A percentile compares a stretch with the other conserved stretches of the same genome.
Evolutionary conservation across 768 basidiomycete species (phyloP).

Genomic region (Amanita pseudoporphyria): DNA sequence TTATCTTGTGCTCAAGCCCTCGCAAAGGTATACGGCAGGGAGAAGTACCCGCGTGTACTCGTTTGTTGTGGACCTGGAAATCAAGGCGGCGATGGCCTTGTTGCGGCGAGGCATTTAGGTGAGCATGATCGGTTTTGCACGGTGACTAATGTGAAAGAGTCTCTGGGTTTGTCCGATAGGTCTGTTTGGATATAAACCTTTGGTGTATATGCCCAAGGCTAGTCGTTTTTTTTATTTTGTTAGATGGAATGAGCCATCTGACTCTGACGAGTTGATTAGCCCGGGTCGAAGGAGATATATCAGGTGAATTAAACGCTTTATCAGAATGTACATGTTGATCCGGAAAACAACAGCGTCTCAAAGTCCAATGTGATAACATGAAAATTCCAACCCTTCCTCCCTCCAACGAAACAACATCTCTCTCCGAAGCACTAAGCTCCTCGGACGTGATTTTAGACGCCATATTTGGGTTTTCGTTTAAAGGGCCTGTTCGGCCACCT

Average conservation of each 20-base stretch:
- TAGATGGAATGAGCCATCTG: constrained; percentile 1
- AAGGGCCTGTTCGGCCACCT: constrained; percentile 80
- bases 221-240: not conserved
- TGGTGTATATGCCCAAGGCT: constrained; percentile 92
- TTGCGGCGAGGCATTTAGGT: constrained; percentile 86
- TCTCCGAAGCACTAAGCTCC: constrained; percentile 40
- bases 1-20: constrained; percentile 87
- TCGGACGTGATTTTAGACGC: constrained; percentile 89
- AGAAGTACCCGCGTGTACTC: constrained; percentile 67
- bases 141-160: no score
- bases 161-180: no score
- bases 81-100: constrained; percentile 94
- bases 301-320: constrained; percentile 33
- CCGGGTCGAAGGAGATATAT: constrained; percentile 87
- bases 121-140: no score
- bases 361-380: constrained; percentile 86
- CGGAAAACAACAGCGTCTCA: constrained; percentile 47
- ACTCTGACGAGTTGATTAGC: constrained; percentile 36
- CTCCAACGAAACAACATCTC: constrained; percentile 30
- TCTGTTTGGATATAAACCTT: constrained; percentile 87
- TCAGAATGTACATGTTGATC: not conserved
- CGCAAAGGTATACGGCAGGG: constrained; percentile 63
- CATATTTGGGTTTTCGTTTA: constrained; percentile 97
- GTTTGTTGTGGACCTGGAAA: constrained; percentile 98
- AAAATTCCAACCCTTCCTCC: constrained; percentile 45